Evolutionary conservation across 148 eudicot species (phyloP), one percentile per base, ranked within the genome.

Genomic region (Amaranthus palmeri): DNA sequence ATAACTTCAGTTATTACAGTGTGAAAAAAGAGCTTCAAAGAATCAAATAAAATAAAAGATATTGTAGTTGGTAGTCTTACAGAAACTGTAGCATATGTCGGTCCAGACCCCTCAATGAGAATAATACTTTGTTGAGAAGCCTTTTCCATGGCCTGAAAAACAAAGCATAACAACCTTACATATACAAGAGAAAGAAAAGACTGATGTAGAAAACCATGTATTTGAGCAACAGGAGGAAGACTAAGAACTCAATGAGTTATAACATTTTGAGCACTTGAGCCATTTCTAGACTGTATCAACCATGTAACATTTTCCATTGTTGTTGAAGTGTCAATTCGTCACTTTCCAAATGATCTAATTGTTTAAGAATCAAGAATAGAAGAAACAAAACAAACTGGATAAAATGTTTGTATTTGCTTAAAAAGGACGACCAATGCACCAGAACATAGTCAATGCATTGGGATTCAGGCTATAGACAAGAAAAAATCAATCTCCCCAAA

Each of bases 71-170:
- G 75, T 78, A 76, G 44, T 83, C 96, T 91, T 84, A 93, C 98
- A 54, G 97, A 89, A 71, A 91, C 73, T 79, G 98, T 93, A 61
- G 98, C 98, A 79, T 93, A 93, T 67, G 98, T 93, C 54, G 97
- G 97, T 72, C 96, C 98, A 79, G 97, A 87, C 60, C 96, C 96
- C 10, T 93, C 98, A 71, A 93, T 87, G 81, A 81, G 73, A 74
- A 93, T 84, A 49, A 93, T 68, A 58, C 97, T 97, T 73, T 85
- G 79, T 65, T 93, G 87, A 71, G 85, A 69, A 53, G 92, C 96
- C 76, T 83, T 81, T 48, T 80, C 90, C 87, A 88, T 91, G 18
- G 88, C 98, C 98, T 93, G 67, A 18, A 79, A 61, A 17, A 68
- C 56, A 69, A 36, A 75, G 44, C 54, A 60, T 18, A 75, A 9